Base-by-base conservation (phyloP, 768 basidiomycete species). In the Gelatoporia subvermispora region DNA sequence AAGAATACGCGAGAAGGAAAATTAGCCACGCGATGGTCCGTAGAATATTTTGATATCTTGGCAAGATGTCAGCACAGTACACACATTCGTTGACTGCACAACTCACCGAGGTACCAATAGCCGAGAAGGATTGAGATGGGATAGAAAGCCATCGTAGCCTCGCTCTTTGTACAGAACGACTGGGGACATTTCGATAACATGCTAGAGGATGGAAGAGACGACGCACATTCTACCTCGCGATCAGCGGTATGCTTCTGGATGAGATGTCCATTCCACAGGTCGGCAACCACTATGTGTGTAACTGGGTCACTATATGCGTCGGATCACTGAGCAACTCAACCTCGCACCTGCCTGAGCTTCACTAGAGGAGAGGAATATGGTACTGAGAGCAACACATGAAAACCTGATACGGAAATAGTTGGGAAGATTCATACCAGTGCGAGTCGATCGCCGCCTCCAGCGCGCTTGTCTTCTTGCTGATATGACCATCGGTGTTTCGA, bases 401-500 rank as follows among this genome's bases (percentile, higher is more conserved):
- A 39, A 45, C 40, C 47, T 8, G 52, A 37, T 21, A 39, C 9
- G 20, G 35, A 36, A 9, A 50, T 4, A 44, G 35, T 1, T 28
- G 10, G 3, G 47, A 17, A 46, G 47, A n/a, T 8, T 15, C 60
- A 35, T 59, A 92, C 90, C 92, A 91, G 57, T 92, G 82, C 46
- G 89, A 80, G 65, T 97, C 94, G 51, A 95, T 89, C n/a, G 94
- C 93, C 64, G 84, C 70, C 64, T 97, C 94, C 37, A 96, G 71
- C 7, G 87, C 85, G 58, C 87, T 91, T 4, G 80, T 72, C 56
- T 82, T 76, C 37, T 83, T 84, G 50, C 87, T 89, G 40, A 71
- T 66, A 48, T 89, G 89, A 0, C 88, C 92, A 60, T 95, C 89
- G 31, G 72, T 60, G 61, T 90, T 82, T 36, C 70, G 67, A 59